These are phyloP conservation scores for Fusarium ramigenum DNA, from an alignment of 2,329 filamentous ascomycete genomes.

Conservation along the genomic window DNA sequence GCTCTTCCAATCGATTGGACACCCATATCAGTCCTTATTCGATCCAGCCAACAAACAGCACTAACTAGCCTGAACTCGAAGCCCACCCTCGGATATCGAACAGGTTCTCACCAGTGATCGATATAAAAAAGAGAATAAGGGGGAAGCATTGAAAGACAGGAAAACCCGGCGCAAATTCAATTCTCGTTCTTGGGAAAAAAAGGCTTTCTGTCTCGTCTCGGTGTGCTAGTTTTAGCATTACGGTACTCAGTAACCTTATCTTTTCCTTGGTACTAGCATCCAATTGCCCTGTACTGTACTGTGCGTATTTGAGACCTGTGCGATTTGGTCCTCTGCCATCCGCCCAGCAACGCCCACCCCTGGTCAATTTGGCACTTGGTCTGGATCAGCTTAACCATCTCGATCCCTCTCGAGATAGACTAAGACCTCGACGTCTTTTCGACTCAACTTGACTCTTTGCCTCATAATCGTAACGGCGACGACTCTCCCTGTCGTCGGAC, in stretches of 20 bases:
- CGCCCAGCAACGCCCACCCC: constrained; percentile 41
- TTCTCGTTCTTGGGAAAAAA: constrained; percentile 21
- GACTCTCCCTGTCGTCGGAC: constrained; percentile 10
- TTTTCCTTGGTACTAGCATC: neutral
- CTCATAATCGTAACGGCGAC: constrained; percentile 30
- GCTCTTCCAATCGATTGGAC: constrained; percentile 8
- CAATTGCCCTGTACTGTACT: constrained; percentile 11
- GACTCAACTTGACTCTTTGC: constrained; percentile 12
- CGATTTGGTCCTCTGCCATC: constrained; percentile 33
- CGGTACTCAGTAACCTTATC: constrained; percentile 33
- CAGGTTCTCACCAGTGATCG: constrained; percentile 12
- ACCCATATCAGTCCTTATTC: neutral
- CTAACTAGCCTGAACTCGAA: constrained; percentile 3
- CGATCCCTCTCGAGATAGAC: constrained; percentile 30
- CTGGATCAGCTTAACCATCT: constrained; percentile 32
- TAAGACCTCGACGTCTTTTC: constrained; percentile 25
- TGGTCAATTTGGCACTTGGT: constrained; percentile 35
- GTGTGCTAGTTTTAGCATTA: constrained; percentile 19
- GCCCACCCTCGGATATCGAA: constrained; percentile 3
- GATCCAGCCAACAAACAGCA: neutral
- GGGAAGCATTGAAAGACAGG: constrained; percentile 3
- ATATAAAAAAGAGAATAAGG: neutral
- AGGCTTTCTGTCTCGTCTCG: constrained; percentile 24
- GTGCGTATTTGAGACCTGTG: constrained; percentile 35
- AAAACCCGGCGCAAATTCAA: constrained; percentile 23